Evolutionary conservation across 306 rosid species (phyloP), one percentile per base, ranked within the genome.

Genomic region (Dalbergia cultrata): DNA sequence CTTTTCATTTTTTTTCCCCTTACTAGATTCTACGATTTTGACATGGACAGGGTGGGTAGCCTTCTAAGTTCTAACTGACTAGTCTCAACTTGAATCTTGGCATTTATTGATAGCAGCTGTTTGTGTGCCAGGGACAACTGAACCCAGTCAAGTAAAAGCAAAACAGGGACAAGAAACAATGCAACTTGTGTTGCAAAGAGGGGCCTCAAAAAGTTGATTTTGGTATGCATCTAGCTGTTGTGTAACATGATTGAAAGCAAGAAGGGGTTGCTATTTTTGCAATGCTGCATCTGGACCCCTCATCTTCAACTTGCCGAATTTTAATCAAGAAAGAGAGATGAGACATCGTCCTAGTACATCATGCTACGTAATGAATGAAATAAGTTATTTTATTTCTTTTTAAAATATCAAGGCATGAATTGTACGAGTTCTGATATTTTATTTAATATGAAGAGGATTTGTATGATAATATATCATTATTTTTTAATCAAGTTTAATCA

Each of bases 41-140:
- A 26, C 31, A 26, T 2, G 31, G 31, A 26, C 31, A 26, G 31
- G 31, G 31, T 26, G 31, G 31, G 2, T 26, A 26, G 31, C 41
- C 41, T 37, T 37, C 5, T 49, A n/a, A 0, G 16, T 6, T 53
- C 21, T 16, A 54, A n/a, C 17, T 54, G 60, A 54, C 60, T 5
- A 1, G 6, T 13, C 74, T 58, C 85, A 77, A 85, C 79, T 82
- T 82, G 88, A 9, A n/a, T 11, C 50, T 78, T 78, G 71, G 33
- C 58, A 21, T 80, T 31, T 74, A 73, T 60, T 53, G 63, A 3
- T 21, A 54, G 54, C 50, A 61, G 31, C 80, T 65, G 67, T 50
- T 50, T 31, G 4, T 49, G 67, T 73, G 17, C 13, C 4, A 11
- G 7, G 31, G 35, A 33, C 63, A 59, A 45, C 60, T 43, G 82